Evolutionary conservation across 148 eudicot genomes (phyloP).

Genomic region (Rhododendron henanense): DNA sequence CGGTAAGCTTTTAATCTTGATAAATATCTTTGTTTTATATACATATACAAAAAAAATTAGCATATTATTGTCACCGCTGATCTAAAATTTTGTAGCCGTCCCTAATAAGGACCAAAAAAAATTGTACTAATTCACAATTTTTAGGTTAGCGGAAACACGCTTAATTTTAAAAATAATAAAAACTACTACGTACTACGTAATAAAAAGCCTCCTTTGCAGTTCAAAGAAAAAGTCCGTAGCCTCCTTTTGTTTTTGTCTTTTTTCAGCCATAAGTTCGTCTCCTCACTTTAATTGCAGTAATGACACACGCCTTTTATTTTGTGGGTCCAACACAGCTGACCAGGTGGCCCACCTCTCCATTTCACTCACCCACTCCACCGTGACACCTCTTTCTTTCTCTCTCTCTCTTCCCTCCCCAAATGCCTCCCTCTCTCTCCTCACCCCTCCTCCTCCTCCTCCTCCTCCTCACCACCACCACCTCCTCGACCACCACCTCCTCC

Average conservation of each 20-base stretch:
- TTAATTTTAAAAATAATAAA: too few relatives aligned
- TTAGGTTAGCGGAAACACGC: too few relatives aligned
- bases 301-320: neutral
- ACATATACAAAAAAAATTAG: too few relatives aligned
- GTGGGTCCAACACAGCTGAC: neutral
- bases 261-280: neutral
- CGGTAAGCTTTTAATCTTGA: too few relatives aligned
- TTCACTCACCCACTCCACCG: neutral
- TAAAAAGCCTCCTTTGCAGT: neutral
- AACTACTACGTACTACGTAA: too few relatives aligned
- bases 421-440: constrained; percentile 3
- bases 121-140: too few relatives aligned
- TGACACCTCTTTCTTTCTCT: neutral
- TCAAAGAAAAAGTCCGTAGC: neutral
- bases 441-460: neutral
- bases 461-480: neutral
- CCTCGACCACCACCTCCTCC: neutral
- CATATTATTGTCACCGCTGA: too few relatives aligned
- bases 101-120: too few relatives aligned
- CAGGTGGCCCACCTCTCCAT: neutral
- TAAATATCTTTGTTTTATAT: too few relatives aligned
- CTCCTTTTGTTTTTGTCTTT: neutral
- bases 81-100: too few relatives aligned
- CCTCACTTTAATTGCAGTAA: neutral
- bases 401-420: neutral